These are phyloP conservation scores for Colletotrichum acutatum DNA, from an alignment of 2,329 filamentous ascomycete genomes.

Conservation along the genomic window DNA sequence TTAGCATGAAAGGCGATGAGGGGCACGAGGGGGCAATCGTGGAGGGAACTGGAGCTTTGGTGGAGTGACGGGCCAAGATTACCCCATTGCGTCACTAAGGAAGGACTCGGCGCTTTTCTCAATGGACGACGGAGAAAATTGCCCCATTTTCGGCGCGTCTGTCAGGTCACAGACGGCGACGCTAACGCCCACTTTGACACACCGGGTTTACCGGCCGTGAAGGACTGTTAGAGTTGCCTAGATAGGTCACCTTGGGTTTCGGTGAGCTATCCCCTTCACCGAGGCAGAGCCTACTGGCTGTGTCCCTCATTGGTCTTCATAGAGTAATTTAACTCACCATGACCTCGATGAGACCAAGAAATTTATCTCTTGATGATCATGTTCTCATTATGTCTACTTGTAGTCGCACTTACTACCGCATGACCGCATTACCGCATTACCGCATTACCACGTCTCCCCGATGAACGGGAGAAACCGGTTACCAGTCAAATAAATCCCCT, in stretches of 20 bases:
- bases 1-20: slow-evolving; percentile 9
- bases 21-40: slow-evolving; percentile 7
- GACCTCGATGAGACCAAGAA: not conserved
- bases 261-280: not conserved
- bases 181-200: slow-evolving; percentile 21
- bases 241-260: slow-evolving; percentile 10
- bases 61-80: slow-evolving; percentile 28
- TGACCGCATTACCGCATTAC: too few species aligned
- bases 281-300: not conserved
- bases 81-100: slow-evolving; percentile 31
- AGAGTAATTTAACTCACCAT: not conserved
- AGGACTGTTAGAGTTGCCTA: slow-evolving; percentile 28
- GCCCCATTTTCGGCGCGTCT: slow-evolving; percentile 21
- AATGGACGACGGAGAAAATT: slow-evolving; percentile 25
- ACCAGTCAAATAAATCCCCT: not conserved
- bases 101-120: slow-evolving; percentile 31
- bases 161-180: slow-evolving; percentile 1
- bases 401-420: not conserved
- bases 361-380: not conserved
- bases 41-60: slow-evolving; percentile 14
- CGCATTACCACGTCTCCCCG: not conserved
- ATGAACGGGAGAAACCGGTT: slow-evolving; percentile 15
- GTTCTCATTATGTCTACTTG: too few species aligned
- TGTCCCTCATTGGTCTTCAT: not conserved
- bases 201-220: slow-evolving; percentile 10